Conservation (phyloP, 768 basidiomycete species). For the Leccinellum luteum region DNA sequence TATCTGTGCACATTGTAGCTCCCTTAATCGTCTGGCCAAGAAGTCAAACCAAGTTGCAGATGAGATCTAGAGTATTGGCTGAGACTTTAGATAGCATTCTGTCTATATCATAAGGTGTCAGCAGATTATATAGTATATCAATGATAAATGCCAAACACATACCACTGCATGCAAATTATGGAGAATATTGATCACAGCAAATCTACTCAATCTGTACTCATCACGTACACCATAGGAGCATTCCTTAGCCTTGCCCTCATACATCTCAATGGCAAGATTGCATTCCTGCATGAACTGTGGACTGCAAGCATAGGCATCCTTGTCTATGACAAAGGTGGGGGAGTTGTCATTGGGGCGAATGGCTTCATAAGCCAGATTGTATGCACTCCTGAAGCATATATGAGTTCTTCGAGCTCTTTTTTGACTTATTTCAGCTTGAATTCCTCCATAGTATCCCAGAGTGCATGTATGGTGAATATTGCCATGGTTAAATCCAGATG, state of each 20-base stretch:
- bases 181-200: background rate
- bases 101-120: too few species aligned
- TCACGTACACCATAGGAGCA: conserved; percentile 2
- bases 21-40: background rate
- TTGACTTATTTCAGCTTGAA: too few species aligned
- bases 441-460: too few species aligned
- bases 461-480: too few species aligned
- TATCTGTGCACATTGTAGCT: conserved; percentile 3
- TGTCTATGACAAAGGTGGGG: background rate
- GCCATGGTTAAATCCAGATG: too few species aligned
- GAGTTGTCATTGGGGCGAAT: conserved; percentile 1
- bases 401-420: too few species aligned
- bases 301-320: background rate
- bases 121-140: background rate
- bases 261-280: background rate
- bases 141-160: background rate
- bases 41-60: background rate
- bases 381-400: too few species aligned
- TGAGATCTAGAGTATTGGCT: conserved; percentile 5
- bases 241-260: background rate
- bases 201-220: conserved; percentile 5
- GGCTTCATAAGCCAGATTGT: conserved; percentile 1
- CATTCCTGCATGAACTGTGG: background rate
- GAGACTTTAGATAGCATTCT: background rate
- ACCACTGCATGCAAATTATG: background rate